phyloP scores from a whole-genome alignment of 805 yeast species.

The Cephaloascus fragrans region DNA sequence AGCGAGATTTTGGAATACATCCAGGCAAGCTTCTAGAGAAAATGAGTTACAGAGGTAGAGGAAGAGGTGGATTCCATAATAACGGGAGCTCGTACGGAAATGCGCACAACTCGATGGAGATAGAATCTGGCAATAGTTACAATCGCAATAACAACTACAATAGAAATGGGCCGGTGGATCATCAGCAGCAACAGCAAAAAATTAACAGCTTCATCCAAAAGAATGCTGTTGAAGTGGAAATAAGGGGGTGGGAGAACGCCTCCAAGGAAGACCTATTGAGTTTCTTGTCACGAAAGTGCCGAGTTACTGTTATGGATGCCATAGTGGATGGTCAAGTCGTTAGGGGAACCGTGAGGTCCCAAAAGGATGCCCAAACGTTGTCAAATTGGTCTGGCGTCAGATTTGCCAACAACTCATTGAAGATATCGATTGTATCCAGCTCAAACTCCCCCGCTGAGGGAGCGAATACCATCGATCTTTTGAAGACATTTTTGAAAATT shows the following conservation, averaged over 20 bases:
- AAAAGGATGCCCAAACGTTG: slow-evolving; percentile 49
- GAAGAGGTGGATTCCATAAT: slow-evolving; percentile 10
- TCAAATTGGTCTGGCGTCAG: slow-evolving; percentile 63
- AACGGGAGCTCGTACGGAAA: slow-evolving; percentile 3
- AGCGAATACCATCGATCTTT: slow-evolving; percentile 45
- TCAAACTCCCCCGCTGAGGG: slow-evolving; percentile 6
- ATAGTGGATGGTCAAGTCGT: slow-evolving; percentile 46
- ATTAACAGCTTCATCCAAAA: slow-evolving; percentile 8
- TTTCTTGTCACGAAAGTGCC: slow-evolving; percentile 62
- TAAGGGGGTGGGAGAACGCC: slow-evolving; percentile 79
- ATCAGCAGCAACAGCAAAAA: slow-evolving; percentile 14
- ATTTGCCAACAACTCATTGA: slow-evolving; percentile 67
- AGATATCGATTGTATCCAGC: slow-evolving; percentile 32
- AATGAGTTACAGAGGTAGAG: slow-evolving; percentile 21
- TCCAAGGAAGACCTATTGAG: slow-evolving; percentile 54
- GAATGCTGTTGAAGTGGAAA: slow-evolving; percentile 39
- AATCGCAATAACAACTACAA: slow-evolving; percentile 5
- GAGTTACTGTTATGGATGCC: slow-evolving; percentile 43
- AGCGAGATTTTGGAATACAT: no score
- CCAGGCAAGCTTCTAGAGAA: no score
- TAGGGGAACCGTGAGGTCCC: slow-evolving; percentile 45
- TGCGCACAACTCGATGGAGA: slow-evolving; percentile 5
- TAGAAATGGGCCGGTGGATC: slow-evolving; percentile 2
- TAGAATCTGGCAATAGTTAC: slow-evolving; percentile 7
- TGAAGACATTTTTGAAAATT: slow-evolving; percentile 49